A percentile compares a stretch with the other conserved stretches of the same genome.
phyloP scores from a whole-genome alignment of 163 green algal genomes.

The Scenedesmus sp. region DNA sequence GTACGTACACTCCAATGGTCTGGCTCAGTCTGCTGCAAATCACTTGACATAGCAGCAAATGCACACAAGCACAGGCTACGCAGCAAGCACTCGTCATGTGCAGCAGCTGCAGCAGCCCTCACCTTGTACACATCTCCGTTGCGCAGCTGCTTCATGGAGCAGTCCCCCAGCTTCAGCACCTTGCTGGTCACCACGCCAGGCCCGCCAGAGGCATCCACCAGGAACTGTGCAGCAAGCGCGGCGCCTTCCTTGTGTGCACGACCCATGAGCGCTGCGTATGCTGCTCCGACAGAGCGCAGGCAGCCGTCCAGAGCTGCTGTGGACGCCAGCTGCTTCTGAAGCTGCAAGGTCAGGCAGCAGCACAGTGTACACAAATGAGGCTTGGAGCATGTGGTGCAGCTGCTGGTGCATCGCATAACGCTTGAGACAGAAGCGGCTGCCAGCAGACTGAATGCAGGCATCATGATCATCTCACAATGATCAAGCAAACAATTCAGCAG shows the following conservation, averaged over 20 bases:
- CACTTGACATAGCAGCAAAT: not conserved
- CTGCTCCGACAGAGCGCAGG: conserved; percentile 45
- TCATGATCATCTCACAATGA: too few relatives aligned
- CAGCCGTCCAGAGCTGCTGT: conserved; percentile 50
- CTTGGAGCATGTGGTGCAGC: too few relatives aligned
- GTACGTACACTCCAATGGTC: too few relatives aligned
- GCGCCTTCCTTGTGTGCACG: conserved; percentile 37
- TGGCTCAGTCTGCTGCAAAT: too few relatives aligned
- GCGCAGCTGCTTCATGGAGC: conserved; percentile 70
- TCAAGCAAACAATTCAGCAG: too few relatives aligned
- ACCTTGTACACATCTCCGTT: conserved; percentile 83
- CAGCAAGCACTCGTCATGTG: not conserved
- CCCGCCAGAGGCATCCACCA: not conserved
- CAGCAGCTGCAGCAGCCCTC: not conserved
- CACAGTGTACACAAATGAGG: not conserved
- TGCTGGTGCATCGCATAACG: not conserved
- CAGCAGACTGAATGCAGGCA: not conserved
- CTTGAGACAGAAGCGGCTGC: not conserved
- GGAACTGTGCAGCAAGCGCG: conserved; percentile 26
- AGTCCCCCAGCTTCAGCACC: conserved; percentile 69
- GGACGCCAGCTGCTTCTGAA: conserved; percentile 48
- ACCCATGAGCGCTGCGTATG: conserved; percentile 45
- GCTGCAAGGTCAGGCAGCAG: not conserved
- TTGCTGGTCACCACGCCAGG: conserved; percentile 40
- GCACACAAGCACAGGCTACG: not conserved